Evolutionary conservation across 495 filamentous ascomycete species (phyloP).

Genomic region (Annulohypoxylon maeteangense): DNA sequence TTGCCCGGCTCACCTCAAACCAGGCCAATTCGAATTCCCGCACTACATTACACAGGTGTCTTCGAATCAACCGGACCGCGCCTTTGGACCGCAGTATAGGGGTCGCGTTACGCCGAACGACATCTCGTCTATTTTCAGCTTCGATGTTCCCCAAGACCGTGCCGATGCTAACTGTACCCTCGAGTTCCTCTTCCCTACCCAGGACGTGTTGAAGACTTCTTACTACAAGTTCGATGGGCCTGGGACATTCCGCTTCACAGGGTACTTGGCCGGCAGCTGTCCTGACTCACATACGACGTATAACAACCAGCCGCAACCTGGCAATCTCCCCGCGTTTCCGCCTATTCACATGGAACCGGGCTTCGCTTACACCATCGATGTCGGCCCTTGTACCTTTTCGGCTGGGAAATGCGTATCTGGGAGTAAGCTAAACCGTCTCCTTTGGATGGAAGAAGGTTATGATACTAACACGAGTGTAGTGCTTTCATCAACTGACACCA

Average conservation of each 20-base stretch:
- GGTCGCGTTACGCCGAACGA: conserved; percentile 42
- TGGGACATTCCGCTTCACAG: conserved; percentile 42
- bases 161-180: conserved; percentile 45
- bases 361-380: conserved; percentile 43
- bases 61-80: conserved; percentile 23
- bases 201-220: conserved; percentile 33
- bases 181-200: conserved; percentile 44
- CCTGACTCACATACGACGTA: conserved; percentile 41
- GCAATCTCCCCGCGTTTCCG: conserved; percentile 33
- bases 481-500: conserved; percentile 35
- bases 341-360: conserved; percentile 47
- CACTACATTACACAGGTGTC: conserved; percentile 44
- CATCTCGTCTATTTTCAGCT: conserved; percentile 43
- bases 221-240: conserved; percentile 32
- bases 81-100: conserved; percentile 31
- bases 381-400: conserved; percentile 38
- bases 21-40: conserved; percentile 39
- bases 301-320: conserved; percentile 36
- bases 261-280: conserved; percentile 41
- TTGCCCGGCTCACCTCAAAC: conserved; percentile 41
- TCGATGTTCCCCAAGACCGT: conserved; percentile 41
- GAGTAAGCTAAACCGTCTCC: conserved; percentile 22
- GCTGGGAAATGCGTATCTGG: conserved; percentile 43
- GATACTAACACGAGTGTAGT: conserved; percentile 17
- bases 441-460: not conserved